Conservation (phyloP, 139 green algal species). For the Astrephomene gubernaculifera region DNA sequence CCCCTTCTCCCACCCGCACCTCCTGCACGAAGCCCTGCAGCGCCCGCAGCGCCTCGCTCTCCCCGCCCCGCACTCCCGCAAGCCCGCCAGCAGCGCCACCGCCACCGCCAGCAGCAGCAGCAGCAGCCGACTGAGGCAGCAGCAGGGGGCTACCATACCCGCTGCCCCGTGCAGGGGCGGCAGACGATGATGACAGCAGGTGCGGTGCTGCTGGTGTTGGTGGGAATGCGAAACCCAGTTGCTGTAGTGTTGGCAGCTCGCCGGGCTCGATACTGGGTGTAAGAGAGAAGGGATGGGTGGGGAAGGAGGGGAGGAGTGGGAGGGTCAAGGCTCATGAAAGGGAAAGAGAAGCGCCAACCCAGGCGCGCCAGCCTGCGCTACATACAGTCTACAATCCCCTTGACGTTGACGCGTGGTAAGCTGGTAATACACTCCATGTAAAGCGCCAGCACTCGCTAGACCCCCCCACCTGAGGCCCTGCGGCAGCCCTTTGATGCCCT, state of each 20-base stretch:
- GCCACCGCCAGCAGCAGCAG: neutral
- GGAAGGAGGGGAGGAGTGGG: neutral
- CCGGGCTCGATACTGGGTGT: conserved; percentile 27
- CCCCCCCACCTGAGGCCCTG: conserved; percentile 34
- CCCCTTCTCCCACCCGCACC: too few species aligned
- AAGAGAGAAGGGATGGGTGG: neutral
- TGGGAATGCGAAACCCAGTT: conserved; percentile 67
- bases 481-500: conserved; percentile 35
- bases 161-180: too few species aligned
- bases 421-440: too few species aligned
- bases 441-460: neutral
- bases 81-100: neutral
- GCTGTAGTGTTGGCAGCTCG: conserved; percentile 68
- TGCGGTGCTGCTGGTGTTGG: too few species aligned
- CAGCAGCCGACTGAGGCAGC: neutral
- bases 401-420: too few species aligned
- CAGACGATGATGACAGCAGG: too few species aligned
- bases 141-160: neutral
- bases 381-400: too few species aligned
- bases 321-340: neutral
- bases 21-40: conserved; percentile 69
- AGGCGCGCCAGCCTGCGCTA: too few species aligned
- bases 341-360: neutral
- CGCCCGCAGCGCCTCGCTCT: conserved; percentile 78
- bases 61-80: conserved; percentile 72